These are phyloP conservation scores for Cladosporium velox DNA, from an alignment of 2,329 filamentous ascomycete genomes.

Conservation along the genomic window DNA sequence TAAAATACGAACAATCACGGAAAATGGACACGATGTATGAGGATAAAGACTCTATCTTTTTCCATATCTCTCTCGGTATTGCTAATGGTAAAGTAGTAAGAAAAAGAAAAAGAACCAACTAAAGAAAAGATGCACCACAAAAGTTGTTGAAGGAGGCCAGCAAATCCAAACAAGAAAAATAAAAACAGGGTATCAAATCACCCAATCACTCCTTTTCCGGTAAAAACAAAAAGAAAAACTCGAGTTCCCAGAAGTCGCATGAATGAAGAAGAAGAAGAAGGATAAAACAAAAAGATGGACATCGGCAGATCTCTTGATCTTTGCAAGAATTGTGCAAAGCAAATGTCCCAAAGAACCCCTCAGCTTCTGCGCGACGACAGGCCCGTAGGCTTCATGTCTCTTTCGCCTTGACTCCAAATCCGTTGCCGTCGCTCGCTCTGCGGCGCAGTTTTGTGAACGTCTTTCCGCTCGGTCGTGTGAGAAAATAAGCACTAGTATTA, in stretches of 20 bases:
- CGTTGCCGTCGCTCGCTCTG: constrained; percentile 19
- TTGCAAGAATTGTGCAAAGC: constrained; percentile 1
- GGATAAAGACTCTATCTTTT: constrained; percentile 9
- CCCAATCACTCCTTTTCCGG: constrained; percentile 13
- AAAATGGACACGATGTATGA: not conserved
- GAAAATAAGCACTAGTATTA: constrained; percentile 23
- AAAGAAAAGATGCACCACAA: not conserved
- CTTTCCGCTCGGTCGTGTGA: constrained; percentile 4
- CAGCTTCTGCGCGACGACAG: constrained; percentile 8
- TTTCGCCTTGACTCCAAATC: constrained; percentile 1
- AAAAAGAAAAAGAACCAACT: not conserved
- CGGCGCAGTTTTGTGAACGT: constrained; percentile 15
- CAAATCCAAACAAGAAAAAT: constrained; percentile 7
- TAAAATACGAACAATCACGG: not conserved
- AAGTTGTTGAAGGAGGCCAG: constrained; percentile 9
- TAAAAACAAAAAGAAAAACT: constrained; percentile 9
- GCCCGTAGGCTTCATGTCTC: constrained; percentile 10
- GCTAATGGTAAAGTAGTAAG: not conserved
- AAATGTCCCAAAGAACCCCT: not conserved
- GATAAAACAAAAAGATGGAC: not conserved
- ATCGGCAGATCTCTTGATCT: not conserved
- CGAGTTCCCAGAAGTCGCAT: constrained; percentile 5
- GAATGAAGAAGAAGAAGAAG: not conserved
- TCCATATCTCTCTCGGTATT: not conserved
- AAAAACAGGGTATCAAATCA: constrained; percentile 20